These are phyloP conservation scores for Ajuga reptans DNA, from an alignment of 305 asterid species.

Conservation along the genomic window DNA sequence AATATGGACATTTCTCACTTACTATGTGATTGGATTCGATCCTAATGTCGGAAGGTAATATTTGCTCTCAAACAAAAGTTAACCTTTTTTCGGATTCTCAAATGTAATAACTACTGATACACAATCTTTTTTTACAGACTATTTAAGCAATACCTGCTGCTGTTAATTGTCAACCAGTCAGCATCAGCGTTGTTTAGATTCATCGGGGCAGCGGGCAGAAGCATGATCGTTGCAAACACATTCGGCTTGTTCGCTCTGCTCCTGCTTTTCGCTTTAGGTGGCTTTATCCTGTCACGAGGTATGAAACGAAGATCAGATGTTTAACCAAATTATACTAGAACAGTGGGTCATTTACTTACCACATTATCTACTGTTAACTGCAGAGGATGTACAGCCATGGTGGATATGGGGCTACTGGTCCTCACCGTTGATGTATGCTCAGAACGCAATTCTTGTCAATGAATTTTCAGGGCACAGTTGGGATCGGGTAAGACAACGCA, in stretches of 20 bases:
- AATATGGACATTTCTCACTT: slow-evolving; percentile 42
- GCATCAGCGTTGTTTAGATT: slow-evolving; percentile 50
- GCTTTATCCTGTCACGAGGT: slow-evolving; percentile 58
- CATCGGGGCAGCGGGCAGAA: slow-evolving; percentile 59
- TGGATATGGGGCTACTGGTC: slow-evolving; percentile 77
- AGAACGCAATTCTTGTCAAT: slow-evolving; percentile 49
- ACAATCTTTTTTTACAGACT: slow-evolving; percentile 30
- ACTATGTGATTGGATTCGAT: slow-evolving; percentile 53
- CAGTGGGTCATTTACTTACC: slow-evolving; percentile 4
- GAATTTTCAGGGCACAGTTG: slow-evolving; percentile 54
- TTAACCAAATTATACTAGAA: not conserved
- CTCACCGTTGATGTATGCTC: slow-evolving; percentile 70
- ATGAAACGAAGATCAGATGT: not conserved
- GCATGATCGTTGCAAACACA: slow-evolving; percentile 58
- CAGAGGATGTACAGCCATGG: slow-evolving; percentile 56
- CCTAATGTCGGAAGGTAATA: slow-evolving; percentile 49
- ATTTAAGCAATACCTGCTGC: slow-evolving; percentile 43
- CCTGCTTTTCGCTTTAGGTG: slow-evolving; percentile 55
- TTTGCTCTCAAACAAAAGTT: not conserved
- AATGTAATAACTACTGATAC: not conserved
- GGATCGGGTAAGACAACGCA: slow-evolving; percentile 33
- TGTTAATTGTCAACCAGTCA: slow-evolving; percentile 38
- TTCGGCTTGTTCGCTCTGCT: slow-evolving; percentile 60
- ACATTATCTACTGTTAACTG: slow-evolving; percentile 15
- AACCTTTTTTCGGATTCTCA: not conserved